Evolutionary conservation across 1,139 yeast genomes (phyloP).

Genomic region (Diutina ranongensis): DNA sequence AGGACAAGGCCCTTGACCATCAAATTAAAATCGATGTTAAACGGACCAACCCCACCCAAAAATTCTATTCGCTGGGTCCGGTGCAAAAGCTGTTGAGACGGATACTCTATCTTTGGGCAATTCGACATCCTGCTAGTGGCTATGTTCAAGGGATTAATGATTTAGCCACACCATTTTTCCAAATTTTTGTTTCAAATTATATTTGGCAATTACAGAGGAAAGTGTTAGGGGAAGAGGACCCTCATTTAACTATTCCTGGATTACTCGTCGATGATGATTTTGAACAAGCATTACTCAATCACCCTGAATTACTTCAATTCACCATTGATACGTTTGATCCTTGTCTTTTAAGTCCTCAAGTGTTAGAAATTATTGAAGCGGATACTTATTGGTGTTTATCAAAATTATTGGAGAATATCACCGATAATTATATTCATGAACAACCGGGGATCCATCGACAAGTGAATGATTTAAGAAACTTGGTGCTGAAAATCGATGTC

Average conservation of each 20-base stretch:
- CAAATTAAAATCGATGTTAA: constrained; percentile 94
- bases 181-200: constrained; percentile 71
- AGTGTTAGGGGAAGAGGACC: constrained; percentile 11
- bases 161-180: constrained; percentile 86
- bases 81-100: constrained; percentile 75
- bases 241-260: constrained; percentile 24
- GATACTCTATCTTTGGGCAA: constrained; percentile 87
- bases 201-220: constrained; percentile 33
- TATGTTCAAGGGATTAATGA: constrained; percentile 99
- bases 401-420: constrained; percentile 81
- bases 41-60: constrained; percentile 80
- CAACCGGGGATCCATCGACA: constrained; percentile 96
- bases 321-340: constrained; percentile 49
- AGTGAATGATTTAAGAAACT: constrained; percentile 65
- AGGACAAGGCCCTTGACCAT: constrained; percentile 82
- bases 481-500: constrained; percentile 71
- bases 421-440: constrained; percentile 93
- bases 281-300: constrained; percentile 19
- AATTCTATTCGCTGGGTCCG: constrained; percentile 53
- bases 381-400: constrained; percentile 97
- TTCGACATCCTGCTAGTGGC: constrained; percentile 96
- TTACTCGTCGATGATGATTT: constrained; percentile 18
- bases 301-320: constrained; percentile 16
- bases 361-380: constrained; percentile 52
- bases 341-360: constrained; percentile 36